Conservation (phyloP, 2,329 filamentous ascomycete species). For the Neonectria sp. region DNA sequence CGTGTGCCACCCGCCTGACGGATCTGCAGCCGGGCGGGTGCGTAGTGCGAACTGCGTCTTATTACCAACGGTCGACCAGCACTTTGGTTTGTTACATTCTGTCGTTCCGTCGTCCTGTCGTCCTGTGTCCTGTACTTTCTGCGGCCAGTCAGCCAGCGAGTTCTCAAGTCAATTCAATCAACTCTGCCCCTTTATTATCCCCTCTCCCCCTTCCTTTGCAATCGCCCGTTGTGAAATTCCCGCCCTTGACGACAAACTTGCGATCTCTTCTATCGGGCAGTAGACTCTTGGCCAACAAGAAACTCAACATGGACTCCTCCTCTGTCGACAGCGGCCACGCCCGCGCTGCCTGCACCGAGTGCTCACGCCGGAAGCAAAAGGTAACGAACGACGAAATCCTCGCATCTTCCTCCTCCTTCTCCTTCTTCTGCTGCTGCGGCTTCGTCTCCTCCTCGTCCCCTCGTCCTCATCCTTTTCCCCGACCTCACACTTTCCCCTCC, state of each 20-base stretch:
- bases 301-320: slow-evolving; percentile 30
- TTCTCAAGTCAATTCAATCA: slow-evolving; percentile 12
- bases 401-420: not conserved
- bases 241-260: not conserved
- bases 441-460: not conserved
- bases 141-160: slow-evolving; percentile 18
- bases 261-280: too few species aligned
- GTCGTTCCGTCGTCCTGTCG: slow-evolving; percentile 22
- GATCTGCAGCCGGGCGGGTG: slow-evolving; percentile 43
- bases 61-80: slow-evolving; percentile 39
- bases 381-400: slow-evolving; percentile 35
- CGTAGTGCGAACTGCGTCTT: slow-evolving; percentile 36
- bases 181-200: not conserved
- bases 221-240: not conserved
- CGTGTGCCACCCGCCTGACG: slow-evolving; percentile 43
- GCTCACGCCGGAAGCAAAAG: slow-evolving; percentile 58
- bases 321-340: slow-evolving; percentile 35
- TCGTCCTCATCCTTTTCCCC: not conserved
- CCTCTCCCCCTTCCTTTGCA: not conserved
- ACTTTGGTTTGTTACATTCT: slow-evolving; percentile 27
- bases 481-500: not conserved
- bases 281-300: not conserved
- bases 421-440: not conserved
- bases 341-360: slow-evolving; percentile 61
- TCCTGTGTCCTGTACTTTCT: slow-evolving; percentile 22